Base-by-base conservation (phyloP, 495 filamentous ascomycete species). In the Penicillium cosmopolitanum region DNA sequence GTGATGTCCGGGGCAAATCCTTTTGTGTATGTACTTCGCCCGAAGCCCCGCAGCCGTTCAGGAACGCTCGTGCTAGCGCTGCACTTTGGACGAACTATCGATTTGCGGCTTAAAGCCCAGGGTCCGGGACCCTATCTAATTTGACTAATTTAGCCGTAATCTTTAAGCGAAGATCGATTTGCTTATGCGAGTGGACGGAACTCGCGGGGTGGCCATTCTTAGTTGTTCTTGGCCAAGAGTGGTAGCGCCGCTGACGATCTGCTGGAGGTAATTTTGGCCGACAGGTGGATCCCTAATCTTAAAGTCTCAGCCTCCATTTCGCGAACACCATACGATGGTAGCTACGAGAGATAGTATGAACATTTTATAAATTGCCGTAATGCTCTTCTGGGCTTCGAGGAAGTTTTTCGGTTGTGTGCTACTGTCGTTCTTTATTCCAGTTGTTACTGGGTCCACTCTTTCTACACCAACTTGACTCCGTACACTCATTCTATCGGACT, bases 41-140 rank as follows among this genome's bases (percentile, higher is more conserved):
- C 11, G 21, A 23, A 48, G 46, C 46, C 46, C 46, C 46, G 46
- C 46, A n/a, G 23, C 46, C 46, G 46, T 48, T 48, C 46, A 48
- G 46, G 46, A 48, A 48, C 46, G 15, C 46, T n/a, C 46, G 46
- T 48, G 23, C 46, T 48, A 48, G 46, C 46, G 46, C 23, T 23
- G 23, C 46, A 19, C 21, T n/a, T 23, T 28, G 9, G 21, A 15
- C 11, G 46, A 48, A 48, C 46, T 48, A 48, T 48, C 31, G 46
- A 28, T 28, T 48, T 28, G 46, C 19, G 46, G 46, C 46, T 48
- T 48, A 28, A 28, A n/a, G 19, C 46, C 23, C 46, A 9, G 46
- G 21, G 21, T 11, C 46, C 6, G 19, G 23, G n/a, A 48, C 5
- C 21, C 21, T 48, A 8, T 23, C 1, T n/a, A 25, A 12, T 28